Evolutionary conservation across 192 early-diverging fungal species (phyloP).

Genomic region (Backusella morwellensis): DNA sequence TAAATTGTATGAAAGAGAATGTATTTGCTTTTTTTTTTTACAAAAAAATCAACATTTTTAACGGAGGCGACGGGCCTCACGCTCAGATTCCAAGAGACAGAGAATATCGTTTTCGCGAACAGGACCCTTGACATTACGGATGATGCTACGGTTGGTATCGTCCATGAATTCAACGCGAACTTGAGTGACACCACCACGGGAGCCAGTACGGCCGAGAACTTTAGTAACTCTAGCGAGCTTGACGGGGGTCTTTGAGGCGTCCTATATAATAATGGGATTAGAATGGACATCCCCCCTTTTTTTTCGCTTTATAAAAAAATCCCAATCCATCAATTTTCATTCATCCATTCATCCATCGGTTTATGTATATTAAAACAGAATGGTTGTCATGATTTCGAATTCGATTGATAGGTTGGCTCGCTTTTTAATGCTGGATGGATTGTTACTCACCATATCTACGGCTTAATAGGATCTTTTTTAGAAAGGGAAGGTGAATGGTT

Average conservation of each 20-base stretch:
- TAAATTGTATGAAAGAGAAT: not conserved
- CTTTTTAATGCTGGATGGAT: not conserved
- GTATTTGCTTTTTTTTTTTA: not conserved
- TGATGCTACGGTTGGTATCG: constrained; percentile 91
- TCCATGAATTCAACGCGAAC: constrained; percentile 99
- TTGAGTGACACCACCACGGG: constrained; percentile 99
- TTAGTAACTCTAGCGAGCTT: constrained; percentile 95
- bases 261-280: constrained; percentile 12
- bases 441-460: constrained; percentile 4
- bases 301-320: not conserved
- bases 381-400: not conserved
- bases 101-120: constrained; percentile 96
- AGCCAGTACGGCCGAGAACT: constrained; percentile 98
- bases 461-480: not conserved
- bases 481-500: constrained; percentile 7
- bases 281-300: not conserved
- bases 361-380: not conserved
- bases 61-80: constrained; percentile 97
- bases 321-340: not conserved
- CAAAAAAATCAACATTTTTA: constrained; percentile 47
- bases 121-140: constrained; percentile 99
- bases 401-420: not conserved
- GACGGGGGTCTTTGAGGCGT: constrained; percentile 51
- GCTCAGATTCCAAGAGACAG: constrained; percentile 97
- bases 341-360: not conserved